Base-by-base conservation (phyloP, 2,329 filamentous ascomycete species). In the Trichophyton verrucosum region DNA sequence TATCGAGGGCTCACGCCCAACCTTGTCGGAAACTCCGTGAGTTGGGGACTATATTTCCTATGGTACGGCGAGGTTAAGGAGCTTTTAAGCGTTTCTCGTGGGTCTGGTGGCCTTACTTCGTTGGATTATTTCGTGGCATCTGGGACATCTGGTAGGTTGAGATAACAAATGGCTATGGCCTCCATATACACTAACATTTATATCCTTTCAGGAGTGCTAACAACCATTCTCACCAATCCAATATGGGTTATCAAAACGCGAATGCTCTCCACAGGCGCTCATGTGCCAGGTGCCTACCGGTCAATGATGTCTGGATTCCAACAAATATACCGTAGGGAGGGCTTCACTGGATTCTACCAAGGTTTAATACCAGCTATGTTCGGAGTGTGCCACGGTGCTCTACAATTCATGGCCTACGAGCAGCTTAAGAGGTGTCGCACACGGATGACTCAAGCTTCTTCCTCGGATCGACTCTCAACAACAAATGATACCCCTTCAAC, bases 241-340 rank as follows among this genome's bases (percentile, higher is more conserved):
- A 86, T 99, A 68, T 99, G 94, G 94, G 94, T 99, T 2, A 85
- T 99, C 72, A 97, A 97, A 78, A 97, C 92, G 7, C 87, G 94
- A 64, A 97, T 99, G 91, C 80, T 97, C 24, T 90, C 91, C 33
- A 91, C 89, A 3, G 89, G 94, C 66, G 82, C 83, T 57, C 79
- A 82, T 60, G 81, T 84, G 4, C 82, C 81, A 1, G 90, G 90
- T 13, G 94, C 92, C 1, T 99, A 99, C 74, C 81, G 83, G 15
- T 86, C 83, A 65, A 89, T 96, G 78, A 76, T 80, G 65, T 81
- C 85, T 57, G 94, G 94, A 30, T 82, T 86, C 1, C 73, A 73
- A 42, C 81, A 84, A 51, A 83, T 99, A 20, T 81, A 86, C 68
- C 75, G 74, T 17, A 80, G 80, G 2, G 91, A 97, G 71, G 94